Base-by-base conservation (phyloP, 2,329 filamentous ascomycete species). In the Scedosporium apiospermum region DNA sequence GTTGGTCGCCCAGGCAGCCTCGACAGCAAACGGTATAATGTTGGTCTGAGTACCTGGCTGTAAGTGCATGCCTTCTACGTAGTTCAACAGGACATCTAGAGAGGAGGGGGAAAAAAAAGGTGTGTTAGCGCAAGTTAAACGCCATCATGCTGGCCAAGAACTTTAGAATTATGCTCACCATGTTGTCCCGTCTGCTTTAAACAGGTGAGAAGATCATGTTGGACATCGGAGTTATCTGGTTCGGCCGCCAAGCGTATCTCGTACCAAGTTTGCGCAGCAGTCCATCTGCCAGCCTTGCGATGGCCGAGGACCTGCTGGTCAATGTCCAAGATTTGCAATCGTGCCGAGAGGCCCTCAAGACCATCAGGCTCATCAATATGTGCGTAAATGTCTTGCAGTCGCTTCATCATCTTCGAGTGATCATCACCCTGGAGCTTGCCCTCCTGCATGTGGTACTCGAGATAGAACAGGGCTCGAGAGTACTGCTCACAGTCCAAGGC, bases 321-420 rank as follows among this genome's bases (percentile, higher is more conserved):
- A 59, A 97, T 88, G 67, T 96, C 90, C n/a, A 98, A 78, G 10
- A 92, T 86, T 64, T 89, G 88, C 3, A 98, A 79, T 71, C 95
- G 89, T 21, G 91, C 87, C 1, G 93, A 96, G 65, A 99, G 93
- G 2, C 95, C 95, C 71, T 98, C 93, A 41, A 99, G 87, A 1
- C 93, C 93, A 73, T 99, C 95, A 0, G 95, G 96, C 69, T 99
- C 95, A 70, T 99, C 95, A 65, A 99, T 98, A 68, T 97, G 90
- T 1, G 91, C 91, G 73, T 99, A 99, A 18, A 99, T 96, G 61
- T 93, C 88, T 70, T 98, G 93, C 26, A 99, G 78, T 65, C 88
- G 85, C 67, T 91, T 85, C 64, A 96, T 83, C 3, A 95, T 80
- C 38, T 64, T 61, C 9, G 44, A 58, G 12, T 66, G 85, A 80